Conservation (phyloP, 2,329 filamentous ascomycete genomes). For the Acrocalymma vagum region DNA sequence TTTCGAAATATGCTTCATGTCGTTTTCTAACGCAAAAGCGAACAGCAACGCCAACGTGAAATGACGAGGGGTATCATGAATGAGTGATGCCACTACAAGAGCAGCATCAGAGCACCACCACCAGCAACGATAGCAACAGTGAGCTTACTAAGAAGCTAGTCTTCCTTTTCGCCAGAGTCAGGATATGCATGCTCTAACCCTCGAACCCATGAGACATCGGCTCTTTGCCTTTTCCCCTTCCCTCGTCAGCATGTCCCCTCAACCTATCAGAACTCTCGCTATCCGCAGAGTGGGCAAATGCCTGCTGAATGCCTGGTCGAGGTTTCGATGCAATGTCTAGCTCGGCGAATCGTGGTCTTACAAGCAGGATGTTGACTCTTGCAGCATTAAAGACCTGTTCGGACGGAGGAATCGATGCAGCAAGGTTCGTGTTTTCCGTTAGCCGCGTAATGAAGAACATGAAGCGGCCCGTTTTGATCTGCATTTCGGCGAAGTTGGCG, state of each 20-base stretch:
- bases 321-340: conserved; percentile 58
- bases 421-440: conserved; percentile 96
- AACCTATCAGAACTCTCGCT: conserved; percentile 20
- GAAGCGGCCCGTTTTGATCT: conserved; percentile 82
- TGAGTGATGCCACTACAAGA: too few species aligned
- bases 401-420: conserved; percentile 88
- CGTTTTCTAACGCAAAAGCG: too few species aligned
- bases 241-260: neutral
- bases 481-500: conserved; percentile 82
- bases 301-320: conserved; percentile 45
- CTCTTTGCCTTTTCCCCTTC: conserved; percentile 30
- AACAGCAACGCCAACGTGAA: too few species aligned
- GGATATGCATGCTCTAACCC: too few species aligned
- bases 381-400: conserved; percentile 92
- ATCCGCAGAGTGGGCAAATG: conserved; percentile 43
- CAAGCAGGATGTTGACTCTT: conserved; percentile 88
- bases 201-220: too few species aligned
- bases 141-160: too few species aligned
- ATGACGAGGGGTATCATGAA: too few species aligned
- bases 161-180: too few species aligned
- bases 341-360: conserved; percentile 80
- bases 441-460: conserved; percentile 95
- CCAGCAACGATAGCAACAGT: too few species aligned
- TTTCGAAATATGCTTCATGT: too few species aligned
- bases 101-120: too few species aligned